Evolutionary conservation across 176 grass and related monocot genomes (phyloP).

Genomic region (bread wheat (Triticum aestivum)): DNA sequence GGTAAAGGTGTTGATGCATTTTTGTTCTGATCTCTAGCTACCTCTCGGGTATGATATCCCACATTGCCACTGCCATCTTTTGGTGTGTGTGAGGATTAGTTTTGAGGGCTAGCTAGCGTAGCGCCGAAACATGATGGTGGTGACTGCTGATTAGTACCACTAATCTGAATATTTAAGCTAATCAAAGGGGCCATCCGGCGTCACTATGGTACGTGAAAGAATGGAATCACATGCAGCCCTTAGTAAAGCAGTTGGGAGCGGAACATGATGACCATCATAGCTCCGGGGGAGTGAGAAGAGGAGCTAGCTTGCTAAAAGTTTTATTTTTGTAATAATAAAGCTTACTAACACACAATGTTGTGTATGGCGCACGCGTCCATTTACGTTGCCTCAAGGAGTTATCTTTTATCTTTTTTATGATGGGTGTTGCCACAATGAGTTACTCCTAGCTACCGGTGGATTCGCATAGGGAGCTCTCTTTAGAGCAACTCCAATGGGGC

Average conservation of each 20-base stretch:
- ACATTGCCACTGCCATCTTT: background rate
- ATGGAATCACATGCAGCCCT: background rate
- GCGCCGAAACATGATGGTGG: background rate
- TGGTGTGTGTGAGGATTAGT: conserved; percentile 8
- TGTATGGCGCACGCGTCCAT: no score
- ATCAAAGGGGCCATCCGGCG: background rate
- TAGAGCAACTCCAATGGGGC: no score
- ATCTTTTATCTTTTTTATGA: no score
- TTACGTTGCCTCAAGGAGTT: no score
- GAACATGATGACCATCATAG: background rate
- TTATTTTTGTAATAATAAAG: no score
- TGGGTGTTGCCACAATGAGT: no score
- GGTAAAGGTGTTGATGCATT: conserved; percentile 18
- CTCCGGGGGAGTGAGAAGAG: background rate
- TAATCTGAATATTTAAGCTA: background rate
- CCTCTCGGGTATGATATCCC: background rate
- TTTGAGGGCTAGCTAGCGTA: background rate
- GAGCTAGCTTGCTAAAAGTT: no score
- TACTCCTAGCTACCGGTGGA: no score
- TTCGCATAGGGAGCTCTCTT: no score
- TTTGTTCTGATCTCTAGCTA: background rate
- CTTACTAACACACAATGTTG: no score
- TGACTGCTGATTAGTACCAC: conserved; percentile 17
- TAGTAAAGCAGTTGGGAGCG: background rate
- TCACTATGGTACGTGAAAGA: background rate